Base-by-base conservation (phyloP, 805 yeast genomes). In the Wickerhamomyces ciferrii region DNA sequence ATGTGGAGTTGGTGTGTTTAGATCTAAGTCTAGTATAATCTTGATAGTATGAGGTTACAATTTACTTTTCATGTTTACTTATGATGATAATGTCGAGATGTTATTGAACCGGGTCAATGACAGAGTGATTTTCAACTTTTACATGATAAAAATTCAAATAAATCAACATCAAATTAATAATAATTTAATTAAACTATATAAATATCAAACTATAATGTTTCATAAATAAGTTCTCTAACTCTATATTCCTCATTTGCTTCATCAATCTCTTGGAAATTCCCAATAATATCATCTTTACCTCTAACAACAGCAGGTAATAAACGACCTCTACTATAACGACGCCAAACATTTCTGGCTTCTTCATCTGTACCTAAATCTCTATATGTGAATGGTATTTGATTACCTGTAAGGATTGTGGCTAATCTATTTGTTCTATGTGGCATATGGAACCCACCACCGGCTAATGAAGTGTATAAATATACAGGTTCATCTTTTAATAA, bases 361-460 rank as follows among this genome's bases (percentile, higher is more conserved):
- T 82, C 89, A 61, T 90, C 95, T 0, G 96, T 88, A 6, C 96
- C 96, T 44, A 89, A 67, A 61, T 90, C 97, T 48, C 86, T 79
- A 60, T 79, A 76, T 27, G 78, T 75, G 61, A 80, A 87, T 48
- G 78, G 72, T 43, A 90, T 69, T 42, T 80, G 75, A 62, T 89
- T 86, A 4, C 91, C 96, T 36, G 79, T 75, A 44, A 90, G 71
- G 45, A 90, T 87, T 0, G 89, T 84, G 13, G 76, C 77, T 47
- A 91, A 66, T 46, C 95, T 71, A 58, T 85, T 87, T 15, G 96
- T 89, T 55, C 91, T 72, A 15, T 84, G 76, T 52, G 83, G 78
- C 63, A 91, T 79, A 61, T 84, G 86, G 75, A 81, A 83, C 1
- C 94, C 95, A 45, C 81, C 81, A 24, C 96, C 95, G 0, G 96